These are phyloP conservation scores for Orbilia javanica DNA, from an alignment of 2,329 filamentous ascomycete genomes.

Conservation along the genomic window DNA sequence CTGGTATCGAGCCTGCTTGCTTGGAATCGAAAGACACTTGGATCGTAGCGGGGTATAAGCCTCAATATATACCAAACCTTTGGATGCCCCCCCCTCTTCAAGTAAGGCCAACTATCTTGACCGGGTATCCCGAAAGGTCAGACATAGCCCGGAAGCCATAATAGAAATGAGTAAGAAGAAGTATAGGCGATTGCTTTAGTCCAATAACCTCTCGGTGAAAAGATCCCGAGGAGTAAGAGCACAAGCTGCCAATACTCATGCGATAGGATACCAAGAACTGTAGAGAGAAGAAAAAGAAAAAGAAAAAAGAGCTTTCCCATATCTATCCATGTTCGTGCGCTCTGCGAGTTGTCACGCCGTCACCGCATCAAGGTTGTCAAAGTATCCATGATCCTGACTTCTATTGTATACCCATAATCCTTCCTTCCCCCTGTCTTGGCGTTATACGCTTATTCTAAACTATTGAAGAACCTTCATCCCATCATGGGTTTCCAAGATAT, in stretches of 20 bases:
- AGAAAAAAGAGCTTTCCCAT: neutral
- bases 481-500: conserved; percentile 40
- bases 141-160: neutral
- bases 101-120: neutral
- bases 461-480: conserved; percentile 43
- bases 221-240: neutral
- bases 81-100: neutral
- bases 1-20: conserved; percentile 2
- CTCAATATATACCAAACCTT: conserved; percentile 11
- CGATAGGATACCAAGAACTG: conserved; percentile 1
- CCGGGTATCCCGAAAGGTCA: conserved; percentile 14
- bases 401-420: conserved; percentile 1
- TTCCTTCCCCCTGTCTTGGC: neutral
- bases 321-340: neutral
- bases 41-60: conserved; percentile 10
- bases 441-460: conserved; percentile 1
- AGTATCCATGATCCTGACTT: conserved; percentile 31
- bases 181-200: neutral
- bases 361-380: neutral
- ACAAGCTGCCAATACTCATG: conserved; percentile 18
- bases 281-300: neutral
- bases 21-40: neutral
- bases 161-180: neutral
- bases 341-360: conserved; percentile 12
- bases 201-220: neutral